Evolutionary conservation across 2,329 filamentous ascomycete species (phyloP), one percentile per base, ranked within the genome.

Genomic region (Ceratocystis alfenasii): DNA sequence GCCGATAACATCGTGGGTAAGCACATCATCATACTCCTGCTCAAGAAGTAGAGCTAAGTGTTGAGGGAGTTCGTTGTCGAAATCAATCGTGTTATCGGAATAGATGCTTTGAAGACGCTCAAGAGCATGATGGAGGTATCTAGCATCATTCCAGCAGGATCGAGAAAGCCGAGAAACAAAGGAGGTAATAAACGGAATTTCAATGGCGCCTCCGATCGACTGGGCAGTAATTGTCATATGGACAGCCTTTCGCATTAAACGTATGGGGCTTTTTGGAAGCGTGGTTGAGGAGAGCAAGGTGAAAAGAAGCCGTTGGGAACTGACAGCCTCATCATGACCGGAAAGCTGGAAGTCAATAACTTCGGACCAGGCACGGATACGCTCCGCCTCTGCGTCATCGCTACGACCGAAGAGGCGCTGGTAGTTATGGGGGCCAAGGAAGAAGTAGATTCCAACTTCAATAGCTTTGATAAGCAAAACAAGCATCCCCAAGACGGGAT

Each of bases 311-410:
- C 93, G 86, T 74, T 89, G 91, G 75, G 88, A 91, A 78, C 88
- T 95, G 70, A 96, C 88, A 74, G 95, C 89, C 7, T 87, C 83
- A 74, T 96, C 93, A 15, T 93, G 92, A 53, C 93, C 93, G 8
- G 90, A 90, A 22, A 97, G 81, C 74, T 96, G 93, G 30, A 93
- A 91, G 74, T 97, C 93, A 65, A 96, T 82, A 15, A 92, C 92
- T 71, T 96, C 96, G 44, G 87, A 83, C 93, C 93, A 97, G 0
- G 91, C 90, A 76, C 95, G 94, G 71, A 95, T 83, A 33, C 93
- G 84, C 5, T 90, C 92, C 63, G 83, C 84, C 74, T 96, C 93
- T 74, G 95, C 87, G 67, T 96, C 90, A 70, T 88, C 85, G 1
- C 87, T 93, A 61, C 88, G 83, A 0, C 90, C 90, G 1, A 89